Evolutionary conservation across 805 yeast genomes (phyloP).

Genomic region (Saccharomycopsis capsularis): DNA sequence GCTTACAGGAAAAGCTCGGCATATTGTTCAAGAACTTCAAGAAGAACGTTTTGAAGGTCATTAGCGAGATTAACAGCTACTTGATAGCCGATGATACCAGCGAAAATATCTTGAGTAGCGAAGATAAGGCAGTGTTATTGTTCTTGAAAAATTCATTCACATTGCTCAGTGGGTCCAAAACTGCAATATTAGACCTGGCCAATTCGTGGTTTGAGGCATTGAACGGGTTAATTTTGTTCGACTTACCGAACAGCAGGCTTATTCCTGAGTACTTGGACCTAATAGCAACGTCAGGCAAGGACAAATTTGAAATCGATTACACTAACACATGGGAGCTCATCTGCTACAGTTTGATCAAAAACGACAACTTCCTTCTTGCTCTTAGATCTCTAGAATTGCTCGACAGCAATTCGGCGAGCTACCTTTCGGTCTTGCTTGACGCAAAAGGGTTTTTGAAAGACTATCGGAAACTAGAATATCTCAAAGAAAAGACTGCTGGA

Average conservation of each 20-base stretch:
- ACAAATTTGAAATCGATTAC: conserved; percentile 22
- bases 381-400: conserved; percentile 52
- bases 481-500: neutral
- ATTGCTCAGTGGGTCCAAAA: conserved; percentile 33
- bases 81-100: neutral
- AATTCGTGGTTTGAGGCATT: conserved; percentile 65
- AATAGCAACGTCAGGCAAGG: neutral
- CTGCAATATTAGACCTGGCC: conserved; percentile 44
- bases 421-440: conserved; percentile 53
- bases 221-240: conserved; percentile 48
- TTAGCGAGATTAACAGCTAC: conserved; percentile 10
- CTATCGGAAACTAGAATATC: conserved; percentile 24
- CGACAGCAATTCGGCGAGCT: conserved; percentile 59
- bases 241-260: conserved; percentile 46
- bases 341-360: conserved; percentile 47
- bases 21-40: conserved; percentile 11
- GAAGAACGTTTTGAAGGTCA: neutral
- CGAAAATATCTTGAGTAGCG: neutral
- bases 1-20: neutral
- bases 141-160: conserved; percentile 29
- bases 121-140: conserved; percentile 3
- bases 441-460: conserved; percentile 51
- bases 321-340: conserved; percentile 46
- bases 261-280: conserved; percentile 33
- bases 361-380: conserved; percentile 48